Conservation (phyloP, 768 basidiomycete genomes). For the Pleurotus eryngii region DNA sequence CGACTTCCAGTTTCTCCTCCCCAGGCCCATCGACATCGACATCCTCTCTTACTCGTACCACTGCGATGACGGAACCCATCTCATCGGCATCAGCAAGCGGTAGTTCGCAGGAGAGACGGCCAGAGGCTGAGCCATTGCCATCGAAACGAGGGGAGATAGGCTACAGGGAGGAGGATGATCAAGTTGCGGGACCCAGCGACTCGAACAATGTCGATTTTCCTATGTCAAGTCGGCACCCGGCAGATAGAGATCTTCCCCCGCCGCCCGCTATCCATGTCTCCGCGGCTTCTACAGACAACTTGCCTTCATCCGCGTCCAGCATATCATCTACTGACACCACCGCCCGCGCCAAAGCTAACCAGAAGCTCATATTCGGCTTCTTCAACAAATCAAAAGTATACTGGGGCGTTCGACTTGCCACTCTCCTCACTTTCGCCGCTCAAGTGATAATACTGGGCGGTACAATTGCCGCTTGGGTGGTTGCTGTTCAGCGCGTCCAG, state of each 20-base stretch:
- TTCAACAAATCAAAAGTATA: slow-evolving; percentile 34
- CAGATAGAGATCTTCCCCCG: slow-evolving; percentile 30
- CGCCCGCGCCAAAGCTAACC: slow-evolving; percentile 22
- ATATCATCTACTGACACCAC: slow-evolving; percentile 20
- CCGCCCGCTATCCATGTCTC: slow-evolving; percentile 13
- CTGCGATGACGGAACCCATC: not conserved
- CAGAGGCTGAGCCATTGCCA: slow-evolving; percentile 62
- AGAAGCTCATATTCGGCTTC: slow-evolving; percentile 34
- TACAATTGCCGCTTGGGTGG: slow-evolving; percentile 56
- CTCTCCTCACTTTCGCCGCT: slow-evolving; percentile 37
- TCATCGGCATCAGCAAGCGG: slow-evolving; percentile 2
- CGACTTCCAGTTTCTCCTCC: slow-evolving; percentile 9
- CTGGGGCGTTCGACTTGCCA: slow-evolving; percentile 43
- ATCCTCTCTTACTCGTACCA: not conserved
- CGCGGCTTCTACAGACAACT: slow-evolving; percentile 10
- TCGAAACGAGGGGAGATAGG: slow-evolving; percentile 66
- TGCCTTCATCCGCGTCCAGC: slow-evolving; percentile 17
- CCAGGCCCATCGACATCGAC: not conserved
- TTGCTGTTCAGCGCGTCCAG: slow-evolving; percentile 27
- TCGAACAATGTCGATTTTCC: slow-evolving; percentile 16
- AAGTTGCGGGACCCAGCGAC: too few relatives aligned
- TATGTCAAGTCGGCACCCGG: slow-evolving; percentile 46
- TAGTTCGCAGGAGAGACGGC: slow-evolving; percentile 27
- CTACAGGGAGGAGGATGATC: slow-evolving; percentile 36
- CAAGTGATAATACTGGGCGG: slow-evolving; percentile 41